Conservation (phyloP, 306 rosid genomes). For the Quercus cerris region DNA sequence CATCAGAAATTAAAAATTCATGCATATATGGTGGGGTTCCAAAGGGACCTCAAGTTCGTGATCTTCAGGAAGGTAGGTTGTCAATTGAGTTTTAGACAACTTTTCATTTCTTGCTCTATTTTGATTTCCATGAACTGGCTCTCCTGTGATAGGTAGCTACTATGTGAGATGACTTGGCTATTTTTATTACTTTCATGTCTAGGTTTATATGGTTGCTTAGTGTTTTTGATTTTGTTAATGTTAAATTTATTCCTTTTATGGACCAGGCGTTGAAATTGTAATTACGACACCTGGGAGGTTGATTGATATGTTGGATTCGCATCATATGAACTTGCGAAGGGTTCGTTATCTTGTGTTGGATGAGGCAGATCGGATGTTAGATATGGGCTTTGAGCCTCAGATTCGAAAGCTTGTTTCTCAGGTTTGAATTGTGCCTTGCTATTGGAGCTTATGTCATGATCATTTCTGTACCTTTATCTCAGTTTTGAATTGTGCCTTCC, state of each 20-base stretch:
- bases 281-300: conserved; percentile 98
- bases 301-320: conserved; percentile 96
- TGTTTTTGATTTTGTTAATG: conserved; percentile 16
- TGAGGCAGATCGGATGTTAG: conserved; percentile 98
- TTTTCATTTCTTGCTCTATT: not conserved
- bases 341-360: conserved; percentile 93
- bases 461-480: not conserved
- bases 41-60: conserved; percentile 97
- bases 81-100: conserved; percentile 30
- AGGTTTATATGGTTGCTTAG: conserved; percentile 2
- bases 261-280: conserved; percentile 89
- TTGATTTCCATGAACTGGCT: conserved; percentile 7
- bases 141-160: not conserved
- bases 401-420: conserved; percentile 88
- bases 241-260: conserved; percentile 13
- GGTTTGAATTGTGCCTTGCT: conserved; percentile 41
- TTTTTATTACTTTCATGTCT: not conserved
- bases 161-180: not conserved
- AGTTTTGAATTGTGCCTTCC: not conserved
- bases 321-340: conserved; percentile 92
- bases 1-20: conserved; percentile 87
- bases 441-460: not conserved
- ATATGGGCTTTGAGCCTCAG: conserved; percentile 99
- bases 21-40: conserved; percentile 98
- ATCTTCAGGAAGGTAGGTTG: conserved; percentile 89